Conservation (phyloP, 2,329 filamentous ascomycete species). For the Aulographum hederae region DNA sequence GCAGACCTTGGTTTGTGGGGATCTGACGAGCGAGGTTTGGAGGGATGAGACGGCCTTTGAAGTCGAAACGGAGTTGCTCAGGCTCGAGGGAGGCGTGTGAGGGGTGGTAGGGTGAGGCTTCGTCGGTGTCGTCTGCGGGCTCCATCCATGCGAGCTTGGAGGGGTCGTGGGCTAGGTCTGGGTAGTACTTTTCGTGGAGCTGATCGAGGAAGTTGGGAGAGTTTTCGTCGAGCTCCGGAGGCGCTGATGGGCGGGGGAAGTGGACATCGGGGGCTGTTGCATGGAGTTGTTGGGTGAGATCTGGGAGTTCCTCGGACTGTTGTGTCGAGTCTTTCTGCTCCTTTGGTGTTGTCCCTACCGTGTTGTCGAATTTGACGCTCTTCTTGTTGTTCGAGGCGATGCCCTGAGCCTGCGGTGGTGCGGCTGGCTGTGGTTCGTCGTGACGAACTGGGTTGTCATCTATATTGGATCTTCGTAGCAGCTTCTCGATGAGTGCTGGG, state of each 20-base stretch:
- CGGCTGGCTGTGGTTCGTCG: no score
- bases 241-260: slow-evolving; percentile 37
- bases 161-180: slow-evolving; percentile 67
- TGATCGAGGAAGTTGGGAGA: slow-evolving; percentile 69
- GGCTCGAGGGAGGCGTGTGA: slow-evolving; percentile 52
- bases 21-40: slow-evolving; percentile 58
- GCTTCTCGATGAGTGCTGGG: slow-evolving; percentile 54
- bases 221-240: slow-evolving; percentile 63
- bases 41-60: slow-evolving; percentile 62
- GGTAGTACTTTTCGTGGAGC: slow-evolving; percentile 87
- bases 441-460: slow-evolving; percentile 38
- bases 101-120: slow-evolving; percentile 67
- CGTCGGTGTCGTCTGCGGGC: slow-evolving; percentile 46
- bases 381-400: background rate
- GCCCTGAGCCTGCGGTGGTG: background rate
- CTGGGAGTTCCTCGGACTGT: background rate
- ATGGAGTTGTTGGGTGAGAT: slow-evolving; percentile 4
- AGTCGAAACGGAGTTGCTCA: slow-evolving; percentile 73
- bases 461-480: slow-evolving; percentile 60
- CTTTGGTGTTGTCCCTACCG: no score
- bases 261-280: slow-evolving; percentile 26
- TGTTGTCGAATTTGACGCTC: background rate
- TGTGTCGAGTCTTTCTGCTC: background rate
- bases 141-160: slow-evolving; percentile 82
- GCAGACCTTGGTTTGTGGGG: slow-evolving; percentile 61